A percentile compares a stretch with the other conserved stretches of the same genome.
Evolutionary conservation across 495 filamentous ascomycete genomes (phyloP).

Genomic region (Tuber umbilicatum): DNA sequence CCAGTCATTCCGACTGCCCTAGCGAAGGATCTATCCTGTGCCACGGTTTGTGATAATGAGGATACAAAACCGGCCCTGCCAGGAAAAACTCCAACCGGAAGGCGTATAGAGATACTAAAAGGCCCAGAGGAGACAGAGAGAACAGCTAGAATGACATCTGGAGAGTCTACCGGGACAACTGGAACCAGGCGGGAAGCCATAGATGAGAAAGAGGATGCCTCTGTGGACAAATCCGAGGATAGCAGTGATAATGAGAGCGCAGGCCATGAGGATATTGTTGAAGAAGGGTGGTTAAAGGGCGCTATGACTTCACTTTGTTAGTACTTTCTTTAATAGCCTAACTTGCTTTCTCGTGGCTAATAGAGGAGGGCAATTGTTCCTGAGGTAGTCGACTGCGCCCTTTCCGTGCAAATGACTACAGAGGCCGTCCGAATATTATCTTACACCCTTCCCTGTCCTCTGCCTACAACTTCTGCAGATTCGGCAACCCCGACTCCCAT

Average conservation of each 20-base stretch:
- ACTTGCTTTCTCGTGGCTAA: constrained; percentile 25
- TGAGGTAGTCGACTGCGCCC: constrained; percentile 32
- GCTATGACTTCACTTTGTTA: constrained; percentile 38
- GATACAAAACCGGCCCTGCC: constrained; percentile 12
- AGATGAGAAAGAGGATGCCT: constrained; percentile 23
- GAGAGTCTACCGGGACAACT: background rate
- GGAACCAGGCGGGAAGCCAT: constrained; percentile 14
- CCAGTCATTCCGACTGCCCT: constrained; percentile 16
- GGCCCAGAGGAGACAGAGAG: background rate
- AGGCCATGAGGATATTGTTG: constrained; percentile 22
- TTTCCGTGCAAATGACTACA: constrained; percentile 34
- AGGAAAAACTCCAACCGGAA: background rate
- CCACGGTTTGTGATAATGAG: constrained; percentile 1
- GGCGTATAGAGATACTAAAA: constrained; percentile 9
- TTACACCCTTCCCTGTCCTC: constrained; percentile 43
- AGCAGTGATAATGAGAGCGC: constrained; percentile 21
- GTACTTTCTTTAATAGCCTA: constrained; percentile 17
- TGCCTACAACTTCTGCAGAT: constrained; percentile 35
- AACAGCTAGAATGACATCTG: constrained; percentile 7
- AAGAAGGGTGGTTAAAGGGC: constrained; percentile 37
- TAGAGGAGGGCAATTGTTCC: constrained; percentile 6
- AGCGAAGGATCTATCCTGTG: constrained; percentile 22
- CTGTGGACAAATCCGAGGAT: constrained; percentile 20
- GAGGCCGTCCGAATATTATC: constrained; percentile 42
- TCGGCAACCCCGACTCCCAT: constrained; percentile 33